A percentile compares a stretch with the other conserved stretches of the same genome.
Conservation (phyloP, 192 early-diverging fungal genomes). For the Coemansia sp. region DNA sequence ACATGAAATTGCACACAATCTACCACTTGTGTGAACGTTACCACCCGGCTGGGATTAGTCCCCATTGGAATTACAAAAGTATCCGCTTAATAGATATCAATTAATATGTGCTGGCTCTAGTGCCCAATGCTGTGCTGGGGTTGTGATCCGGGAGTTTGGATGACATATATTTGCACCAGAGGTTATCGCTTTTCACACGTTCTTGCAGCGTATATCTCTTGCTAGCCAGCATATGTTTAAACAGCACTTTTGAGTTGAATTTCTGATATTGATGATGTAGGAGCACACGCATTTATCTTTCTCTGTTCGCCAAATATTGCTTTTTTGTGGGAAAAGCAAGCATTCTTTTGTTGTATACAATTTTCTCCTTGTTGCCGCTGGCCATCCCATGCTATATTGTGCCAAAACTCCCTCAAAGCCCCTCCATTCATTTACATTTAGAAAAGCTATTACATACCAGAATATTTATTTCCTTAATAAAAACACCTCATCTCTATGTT, state of each 20-base stretch:
- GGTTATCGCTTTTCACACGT: not conserved
- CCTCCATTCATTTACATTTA: too few species aligned
- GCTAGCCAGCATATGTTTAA: not conserved
- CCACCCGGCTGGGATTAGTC: not conserved
- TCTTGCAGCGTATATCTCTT: not conserved
- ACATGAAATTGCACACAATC: not conserved
- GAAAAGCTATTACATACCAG: too few species aligned
- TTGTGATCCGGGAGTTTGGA: not conserved
- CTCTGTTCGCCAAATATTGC: not conserved
- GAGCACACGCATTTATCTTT: not conserved
- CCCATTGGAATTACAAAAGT: not conserved
- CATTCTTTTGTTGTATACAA: not conserved
- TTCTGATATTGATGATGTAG: conserved; percentile 4
- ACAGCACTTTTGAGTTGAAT: not conserved
- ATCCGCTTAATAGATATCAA: not conserved
- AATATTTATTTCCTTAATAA: too few species aligned
- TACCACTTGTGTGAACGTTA: not conserved
- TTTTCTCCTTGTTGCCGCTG: not conserved
- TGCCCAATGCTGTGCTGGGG: not conserved
- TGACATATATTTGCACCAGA: not conserved
- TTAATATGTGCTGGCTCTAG: not conserved
- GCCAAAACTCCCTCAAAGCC: too few species aligned
- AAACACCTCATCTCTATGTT: too few species aligned
- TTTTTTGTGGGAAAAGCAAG: not conserved
- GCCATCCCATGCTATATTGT: too few species aligned